Percentiles rank a stretch among this genome's conserved stretches.
These are phyloP conservation scores for Pseudonectria buxi DNA, from an alignment of 2,329 filamentous ascomycete species.

Conservation along the genomic window DNA sequence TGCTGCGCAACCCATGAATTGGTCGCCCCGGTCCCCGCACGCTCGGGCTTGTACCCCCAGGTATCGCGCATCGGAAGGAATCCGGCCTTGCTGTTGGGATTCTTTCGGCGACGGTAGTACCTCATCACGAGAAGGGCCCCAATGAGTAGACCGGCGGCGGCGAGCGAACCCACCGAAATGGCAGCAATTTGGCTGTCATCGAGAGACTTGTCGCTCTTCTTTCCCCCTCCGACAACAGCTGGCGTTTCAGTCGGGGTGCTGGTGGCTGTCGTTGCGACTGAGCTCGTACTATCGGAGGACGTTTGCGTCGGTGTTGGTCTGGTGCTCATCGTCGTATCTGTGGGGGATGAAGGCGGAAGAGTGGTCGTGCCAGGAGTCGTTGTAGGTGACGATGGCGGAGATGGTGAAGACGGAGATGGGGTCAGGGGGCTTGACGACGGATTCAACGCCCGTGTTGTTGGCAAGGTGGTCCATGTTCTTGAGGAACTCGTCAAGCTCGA, in stretches of 20 bases:
- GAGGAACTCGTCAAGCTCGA: background rate
- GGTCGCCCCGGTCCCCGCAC: conserved; percentile 14
- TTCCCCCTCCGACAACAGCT: conserved; percentile 8
- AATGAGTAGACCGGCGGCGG: conserved; percentile 41
- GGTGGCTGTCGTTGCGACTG: conserved; percentile 7
- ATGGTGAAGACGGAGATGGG: conserved; percentile 14
- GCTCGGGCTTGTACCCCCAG: conserved; percentile 27
- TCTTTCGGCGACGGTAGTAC: conserved; percentile 33
- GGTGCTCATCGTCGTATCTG: background rate
- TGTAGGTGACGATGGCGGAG: conserved; percentile 1
- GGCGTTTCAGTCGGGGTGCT: conserved; percentile 10
- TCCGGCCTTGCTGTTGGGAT: conserved; percentile 30
- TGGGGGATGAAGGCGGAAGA: background rate
- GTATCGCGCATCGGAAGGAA: conserved; percentile 33
- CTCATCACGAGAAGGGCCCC: conserved; percentile 40
- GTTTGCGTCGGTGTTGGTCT: conserved; percentile 1
- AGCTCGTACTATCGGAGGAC: conserved; percentile 1
- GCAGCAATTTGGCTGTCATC: conserved; percentile 46
- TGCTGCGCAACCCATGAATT: conserved; percentile 23
- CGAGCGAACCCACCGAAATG: conserved; percentile 49
- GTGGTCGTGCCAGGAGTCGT: conserved; percentile 1
- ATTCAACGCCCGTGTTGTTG: conserved; percentile 23
- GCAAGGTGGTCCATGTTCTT: conserved; percentile 11
- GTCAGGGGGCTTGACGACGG: conserved; percentile 3
- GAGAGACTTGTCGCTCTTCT: conserved; percentile 16